phyloP scores from a whole-genome alignment of 306 rosid species.

The Biancaea sappan region DNA sequence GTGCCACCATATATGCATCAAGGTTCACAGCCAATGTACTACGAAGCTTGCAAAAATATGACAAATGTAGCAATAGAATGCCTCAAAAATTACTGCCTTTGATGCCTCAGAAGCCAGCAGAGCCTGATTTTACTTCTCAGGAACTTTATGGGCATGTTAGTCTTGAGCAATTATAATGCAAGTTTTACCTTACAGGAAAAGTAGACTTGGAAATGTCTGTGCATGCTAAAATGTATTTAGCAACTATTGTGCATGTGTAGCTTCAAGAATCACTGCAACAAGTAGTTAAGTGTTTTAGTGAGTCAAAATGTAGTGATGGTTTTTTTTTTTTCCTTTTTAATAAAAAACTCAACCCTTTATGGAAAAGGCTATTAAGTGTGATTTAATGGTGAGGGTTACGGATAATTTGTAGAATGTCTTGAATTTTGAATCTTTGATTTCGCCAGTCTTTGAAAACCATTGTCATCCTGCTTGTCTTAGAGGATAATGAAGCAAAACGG shows the following conservation, averaged over 20 bases:
- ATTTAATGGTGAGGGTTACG: too few relatives aligned
- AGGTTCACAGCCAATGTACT: slow-evolving; percentile 32
- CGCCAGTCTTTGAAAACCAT: too few relatives aligned
- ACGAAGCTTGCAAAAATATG: slow-evolving; percentile 3
- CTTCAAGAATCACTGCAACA: neutral
- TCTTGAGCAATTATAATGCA: too few relatives aligned
- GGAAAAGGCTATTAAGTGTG: too few relatives aligned
- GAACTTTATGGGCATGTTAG: neutral
- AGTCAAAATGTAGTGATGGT: neutral
- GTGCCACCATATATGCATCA: slow-evolving; percentile 3
- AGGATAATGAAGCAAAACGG: too few relatives aligned
- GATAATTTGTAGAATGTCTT: too few relatives aligned
- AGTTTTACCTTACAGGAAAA: neutral
- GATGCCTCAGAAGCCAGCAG: slow-evolving; percentile 53
- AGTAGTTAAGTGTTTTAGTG: neutral
- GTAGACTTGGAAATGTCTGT: neutral
- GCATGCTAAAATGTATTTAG: neutral
- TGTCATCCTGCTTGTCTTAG: too few relatives aligned
- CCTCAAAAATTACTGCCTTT: slow-evolving; percentile 30
- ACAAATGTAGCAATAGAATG: slow-evolving; percentile 8
- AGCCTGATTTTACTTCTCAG: slow-evolving; percentile 62
- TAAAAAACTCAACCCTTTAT: too few relatives aligned
- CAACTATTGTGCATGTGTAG: neutral
- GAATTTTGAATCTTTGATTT: too few relatives aligned
- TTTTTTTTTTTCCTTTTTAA: neutral